A percentile compares a stretch with the other conserved stretches of the same genome.
These are phyloP conservation scores for Tricholomella constricta DNA, from an alignment of 768 basidiomycete genomes.

Conservation along the genomic window DNA sequence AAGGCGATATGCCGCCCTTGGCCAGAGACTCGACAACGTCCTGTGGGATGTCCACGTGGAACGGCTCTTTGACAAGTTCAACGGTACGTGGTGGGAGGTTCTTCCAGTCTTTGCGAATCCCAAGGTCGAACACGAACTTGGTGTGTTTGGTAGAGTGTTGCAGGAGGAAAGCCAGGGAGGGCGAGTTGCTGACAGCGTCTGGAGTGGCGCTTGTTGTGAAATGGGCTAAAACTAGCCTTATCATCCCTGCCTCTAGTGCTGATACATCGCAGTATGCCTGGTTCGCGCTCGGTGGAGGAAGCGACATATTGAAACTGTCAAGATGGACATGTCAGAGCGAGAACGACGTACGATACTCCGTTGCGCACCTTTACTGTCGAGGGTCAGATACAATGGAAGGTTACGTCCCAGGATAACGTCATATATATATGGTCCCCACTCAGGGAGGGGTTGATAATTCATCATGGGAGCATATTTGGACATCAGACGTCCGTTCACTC, in stretches of 20 bases:
- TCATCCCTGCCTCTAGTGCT: conserved; percentile 52
- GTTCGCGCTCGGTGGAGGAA: conserved; percentile 41
- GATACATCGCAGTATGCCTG: conserved; percentile 59
- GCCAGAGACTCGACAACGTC: conserved; percentile 48
- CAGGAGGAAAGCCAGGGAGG: conserved; percentile 55
- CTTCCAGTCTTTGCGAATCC: conserved; percentile 49
- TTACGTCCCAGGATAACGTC: neutral
- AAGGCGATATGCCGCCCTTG: conserved; percentile 48
- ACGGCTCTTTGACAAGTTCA: conserved; percentile 27
- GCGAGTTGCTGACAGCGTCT: conserved; percentile 31
- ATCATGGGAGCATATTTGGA: neutral
- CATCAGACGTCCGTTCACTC: no score
- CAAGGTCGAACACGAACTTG: conserved; percentile 57
- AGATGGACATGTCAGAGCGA: no score
- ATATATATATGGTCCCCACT: neutral
- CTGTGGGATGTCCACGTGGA: conserved; percentile 31
- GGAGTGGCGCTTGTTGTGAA: conserved; percentile 37
- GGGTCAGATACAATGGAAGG: neutral
- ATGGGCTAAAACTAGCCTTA: conserved; percentile 39
- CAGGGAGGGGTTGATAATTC: neutral
- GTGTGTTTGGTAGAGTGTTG: conserved; percentile 43
- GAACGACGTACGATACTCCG: no score
- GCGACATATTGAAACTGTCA: conserved; percentile 15
- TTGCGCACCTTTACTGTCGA: neutral
- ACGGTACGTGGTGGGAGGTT: conserved; percentile 38